Evolutionary conservation across 1,284 basidiomycete genomes (phyloP).

Genomic region (Leccinum solheimii): DNA sequence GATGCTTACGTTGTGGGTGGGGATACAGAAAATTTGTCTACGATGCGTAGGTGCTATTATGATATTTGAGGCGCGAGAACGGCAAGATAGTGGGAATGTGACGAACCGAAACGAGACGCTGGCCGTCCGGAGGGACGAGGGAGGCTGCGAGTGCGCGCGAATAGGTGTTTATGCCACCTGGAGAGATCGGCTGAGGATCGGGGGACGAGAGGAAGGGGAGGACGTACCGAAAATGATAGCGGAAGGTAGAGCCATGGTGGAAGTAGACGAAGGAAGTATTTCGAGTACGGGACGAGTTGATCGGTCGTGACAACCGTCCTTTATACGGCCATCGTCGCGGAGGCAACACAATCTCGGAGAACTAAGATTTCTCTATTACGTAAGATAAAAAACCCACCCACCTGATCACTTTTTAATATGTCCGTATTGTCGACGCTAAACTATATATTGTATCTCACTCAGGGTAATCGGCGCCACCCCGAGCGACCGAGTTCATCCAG

Average conservation of each 20-base stretch:
- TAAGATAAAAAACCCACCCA: slow-evolving; percentile 12
- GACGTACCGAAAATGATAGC: slow-evolving; percentile 79
- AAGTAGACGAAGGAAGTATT: slow-evolving; percentile 6
- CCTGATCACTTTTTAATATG: not conserved
- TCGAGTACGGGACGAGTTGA: slow-evolving; percentile 11
- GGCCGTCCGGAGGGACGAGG: slow-evolving; percentile 63
- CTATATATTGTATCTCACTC: not conserved
- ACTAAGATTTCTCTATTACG: slow-evolving; percentile 17
- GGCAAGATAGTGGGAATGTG: slow-evolving; percentile 4
- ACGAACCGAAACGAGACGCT: slow-evolving; percentile 72
- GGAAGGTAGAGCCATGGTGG: slow-evolving; percentile 53
- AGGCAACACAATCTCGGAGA: slow-evolving; percentile 33
- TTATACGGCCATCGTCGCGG: slow-evolving; percentile 34
- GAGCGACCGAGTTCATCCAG: not conserved
- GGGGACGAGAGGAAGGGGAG: slow-evolving; percentile 7
- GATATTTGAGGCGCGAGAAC: slow-evolving; percentile 5
- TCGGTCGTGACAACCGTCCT: slow-evolving; percentile 27
- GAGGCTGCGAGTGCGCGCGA: slow-evolving; percentile 64
- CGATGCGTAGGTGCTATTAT: slow-evolving; percentile 67
- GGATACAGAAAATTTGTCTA: slow-evolving; percentile 82
- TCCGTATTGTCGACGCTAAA: not conserved
- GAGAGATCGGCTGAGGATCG: slow-evolving; percentile 7
- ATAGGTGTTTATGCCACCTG: slow-evolving; percentile 77
- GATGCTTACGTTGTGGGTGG: slow-evolving; percentile 80
- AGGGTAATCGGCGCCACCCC: not conserved